A percentile compares a stretch with the other conserved stretches of the same genome.
These are phyloP conservation scores for Hapsidospora chrysogenum DNA, from an alignment of 495 filamentous ascomycete species.

Conservation along the genomic window DNA sequence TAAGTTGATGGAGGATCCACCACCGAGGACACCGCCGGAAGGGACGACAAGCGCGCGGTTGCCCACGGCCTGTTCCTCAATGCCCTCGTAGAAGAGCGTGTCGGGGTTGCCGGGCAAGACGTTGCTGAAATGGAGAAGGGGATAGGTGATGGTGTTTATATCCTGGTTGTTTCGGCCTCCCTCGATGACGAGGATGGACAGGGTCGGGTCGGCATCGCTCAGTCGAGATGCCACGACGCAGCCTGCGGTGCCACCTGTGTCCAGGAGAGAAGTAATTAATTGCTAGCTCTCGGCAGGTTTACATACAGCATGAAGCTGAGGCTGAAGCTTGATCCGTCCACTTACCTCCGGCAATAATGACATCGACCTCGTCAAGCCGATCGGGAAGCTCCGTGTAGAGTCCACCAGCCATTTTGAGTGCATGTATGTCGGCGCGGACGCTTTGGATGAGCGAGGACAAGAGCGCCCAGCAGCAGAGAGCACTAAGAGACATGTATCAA, in stretches of 20 bases:
- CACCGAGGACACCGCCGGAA: conserved; percentile 62
- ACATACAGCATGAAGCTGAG: neutral
- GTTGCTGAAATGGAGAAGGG: conserved; percentile 62
- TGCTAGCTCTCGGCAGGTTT: neutral
- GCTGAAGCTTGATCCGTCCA: conserved; percentile 48
- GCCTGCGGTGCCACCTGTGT: conserved; percentile 22
- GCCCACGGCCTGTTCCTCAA: conserved; percentile 51
- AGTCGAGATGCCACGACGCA: conserved; percentile 35
- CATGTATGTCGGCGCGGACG: neutral
- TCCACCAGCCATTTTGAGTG: neutral
- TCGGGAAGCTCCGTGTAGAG: neutral
- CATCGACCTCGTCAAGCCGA: conserved; percentile 51
- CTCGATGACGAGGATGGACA: conserved; percentile 65
- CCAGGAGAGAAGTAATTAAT: neutral
- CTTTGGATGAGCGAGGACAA: neutral
- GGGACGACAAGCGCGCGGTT: conserved; percentile 47
- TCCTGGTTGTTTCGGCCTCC: conserved; percentile 68
- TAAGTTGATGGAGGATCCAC: conserved; percentile 70
- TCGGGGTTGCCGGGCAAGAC: conserved; percentile 67
- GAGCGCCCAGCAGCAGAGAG: neutral
- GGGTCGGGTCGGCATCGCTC: conserved; percentile 65
- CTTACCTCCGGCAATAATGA: conserved; percentile 75
- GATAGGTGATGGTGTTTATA: conserved; percentile 69
- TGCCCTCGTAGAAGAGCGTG: conserved; percentile 74
- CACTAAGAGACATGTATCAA: neutral